phyloP scores from a whole-genome alignment of 176 grass and related monocot species.

The Dactylis glomerata region DNA sequence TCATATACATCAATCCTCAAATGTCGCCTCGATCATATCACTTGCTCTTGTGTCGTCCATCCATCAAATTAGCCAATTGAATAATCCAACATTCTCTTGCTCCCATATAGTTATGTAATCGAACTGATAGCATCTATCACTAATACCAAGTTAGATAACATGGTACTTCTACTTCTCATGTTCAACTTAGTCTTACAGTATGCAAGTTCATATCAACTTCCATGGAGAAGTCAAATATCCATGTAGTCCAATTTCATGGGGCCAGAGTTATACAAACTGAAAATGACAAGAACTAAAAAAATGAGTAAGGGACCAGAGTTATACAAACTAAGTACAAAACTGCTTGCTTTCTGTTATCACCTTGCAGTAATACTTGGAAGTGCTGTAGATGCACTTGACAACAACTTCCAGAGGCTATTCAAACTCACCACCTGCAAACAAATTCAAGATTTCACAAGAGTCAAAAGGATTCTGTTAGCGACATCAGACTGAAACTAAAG shows the following conservation, averaged over 20 bases:
- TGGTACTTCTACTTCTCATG: slow-evolving; percentile 8
- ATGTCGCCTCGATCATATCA: too few species aligned
- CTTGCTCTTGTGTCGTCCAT: too few species aligned
- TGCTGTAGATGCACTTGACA: slow-evolving; percentile 81
- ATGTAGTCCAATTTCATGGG: slow-evolving; percentile 9
- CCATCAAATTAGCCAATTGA: too few species aligned
- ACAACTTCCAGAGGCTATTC: slow-evolving; percentile 59
- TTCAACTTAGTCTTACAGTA: slow-evolving; percentile 16
- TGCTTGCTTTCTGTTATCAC: slow-evolving; percentile 17
- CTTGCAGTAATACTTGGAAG: slow-evolving; percentile 88
- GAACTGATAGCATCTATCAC: neutral
- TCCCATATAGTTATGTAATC: slow-evolving; percentile 29
- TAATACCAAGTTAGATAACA: too few species aligned
- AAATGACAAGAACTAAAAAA: slow-evolving; percentile 24
- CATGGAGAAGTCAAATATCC: neutral
- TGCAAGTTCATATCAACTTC: slow-evolving; percentile 7
- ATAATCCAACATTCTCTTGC: too few species aligned
- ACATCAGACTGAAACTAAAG: too few species aligned
- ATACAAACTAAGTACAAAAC: neutral
- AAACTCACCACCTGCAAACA: slow-evolving; percentile 27
- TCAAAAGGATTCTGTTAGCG: too few species aligned
- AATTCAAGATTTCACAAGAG: too few species aligned
- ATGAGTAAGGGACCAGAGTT: slow-evolving; percentile 4
- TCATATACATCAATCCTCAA: too few species aligned
- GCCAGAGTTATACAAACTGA: slow-evolving; percentile 57